Evolutionary conservation across 192 early-diverging fungal species (phyloP), one percentile per base, ranked within the genome.

Genomic region (Oehlia diaphana): DNA sequence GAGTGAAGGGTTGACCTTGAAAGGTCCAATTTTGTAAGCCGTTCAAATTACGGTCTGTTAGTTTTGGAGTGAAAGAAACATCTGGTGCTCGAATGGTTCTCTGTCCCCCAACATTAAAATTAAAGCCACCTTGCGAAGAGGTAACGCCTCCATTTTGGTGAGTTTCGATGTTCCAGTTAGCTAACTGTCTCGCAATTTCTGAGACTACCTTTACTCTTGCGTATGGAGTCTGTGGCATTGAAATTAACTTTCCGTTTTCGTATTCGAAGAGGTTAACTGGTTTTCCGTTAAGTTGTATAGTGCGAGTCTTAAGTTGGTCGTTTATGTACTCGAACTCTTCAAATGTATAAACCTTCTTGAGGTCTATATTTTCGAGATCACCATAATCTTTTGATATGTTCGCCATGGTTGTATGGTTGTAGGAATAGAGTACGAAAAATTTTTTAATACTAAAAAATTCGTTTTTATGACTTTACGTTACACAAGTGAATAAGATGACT

Each of bases 151-250:
- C 79, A 49, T 80, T 80, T 63, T 80, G 79, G 9, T 42, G 50
- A 0, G 79, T 80, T 66, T 74, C 33, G 21, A 80, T n/a, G 44
- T 80, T 80, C 79, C 79, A 80, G 39, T 80, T 74, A 4, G 7
- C 9, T 26, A 80, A 16, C n/a, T 80, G 71, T 9, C n/a, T n/a
- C 0, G 0, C 14, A 53, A 80, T 80, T 19, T 63, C 62, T 2
- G 1, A 19, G 35, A 75, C 79, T 67, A 68, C 63, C 13, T 12
- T 47, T 64, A 66, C 72, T 39, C n/a, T 80, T 9, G 26, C 26
- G 19, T 39, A 9, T 1, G 72, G 53, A 28, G 28, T 47, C 0
- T 65, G 79, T 0, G 79, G 58, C 13, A 74, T 72, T 16, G 72
- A 63, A 33, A 74, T 9, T 23, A 73, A 58, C 37, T 66, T 74